A percentile compares a stretch with the other conserved stretches of the same genome.
Conservation (phyloP, 371 early-diverging fungal species). For the Rhizomucor miehei region DNA sequence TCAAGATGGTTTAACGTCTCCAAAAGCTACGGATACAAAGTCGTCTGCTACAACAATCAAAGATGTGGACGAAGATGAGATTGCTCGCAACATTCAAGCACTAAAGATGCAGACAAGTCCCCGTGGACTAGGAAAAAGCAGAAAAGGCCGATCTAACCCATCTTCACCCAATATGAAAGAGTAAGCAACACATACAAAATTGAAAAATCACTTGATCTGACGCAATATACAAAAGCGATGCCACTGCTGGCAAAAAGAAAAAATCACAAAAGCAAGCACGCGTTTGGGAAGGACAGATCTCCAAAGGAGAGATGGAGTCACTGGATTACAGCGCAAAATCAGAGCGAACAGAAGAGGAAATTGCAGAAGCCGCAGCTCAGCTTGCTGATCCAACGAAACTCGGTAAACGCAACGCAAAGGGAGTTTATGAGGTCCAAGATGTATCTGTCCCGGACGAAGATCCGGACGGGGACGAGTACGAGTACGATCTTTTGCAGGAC, state of each 20-base stretch:
- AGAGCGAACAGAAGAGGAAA: constrained; percentile 25
- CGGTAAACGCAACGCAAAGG: constrained; percentile 63
- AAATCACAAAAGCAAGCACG: constrained; percentile 56
- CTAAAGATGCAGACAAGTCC: constrained; percentile 39
- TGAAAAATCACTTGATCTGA: too few relatives aligned
- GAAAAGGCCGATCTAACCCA: constrained; percentile 26
- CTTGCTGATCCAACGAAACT: constrained; percentile 59
- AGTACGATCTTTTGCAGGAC: constrained; percentile 23
- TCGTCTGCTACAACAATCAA: constrained; percentile 2
- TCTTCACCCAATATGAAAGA: constrained; percentile 31
- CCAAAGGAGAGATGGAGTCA: constrained; percentile 62
- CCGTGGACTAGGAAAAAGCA: constrained; percentile 28
- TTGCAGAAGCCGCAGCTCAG: constrained; percentile 35
- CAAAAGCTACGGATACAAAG: background rate
- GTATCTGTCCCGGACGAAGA: constrained; percentile 56
- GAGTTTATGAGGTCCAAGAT: constrained; percentile 83
- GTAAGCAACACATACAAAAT: too few relatives aligned
- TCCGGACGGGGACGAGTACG: constrained; percentile 48
- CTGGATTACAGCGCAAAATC: constrained; percentile 63
- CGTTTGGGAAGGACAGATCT: constrained; percentile 64
- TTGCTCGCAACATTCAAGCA: constrained; percentile 56
- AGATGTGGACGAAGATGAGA: constrained; percentile 59
- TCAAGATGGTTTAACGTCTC: background rate
- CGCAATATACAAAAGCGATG: constrained; percentile 3
- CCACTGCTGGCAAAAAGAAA: constrained; percentile 28